phyloP scores from a whole-genome alignment of 2,329 filamentous ascomycete species.

The Trichoderma gracile region DNA sequence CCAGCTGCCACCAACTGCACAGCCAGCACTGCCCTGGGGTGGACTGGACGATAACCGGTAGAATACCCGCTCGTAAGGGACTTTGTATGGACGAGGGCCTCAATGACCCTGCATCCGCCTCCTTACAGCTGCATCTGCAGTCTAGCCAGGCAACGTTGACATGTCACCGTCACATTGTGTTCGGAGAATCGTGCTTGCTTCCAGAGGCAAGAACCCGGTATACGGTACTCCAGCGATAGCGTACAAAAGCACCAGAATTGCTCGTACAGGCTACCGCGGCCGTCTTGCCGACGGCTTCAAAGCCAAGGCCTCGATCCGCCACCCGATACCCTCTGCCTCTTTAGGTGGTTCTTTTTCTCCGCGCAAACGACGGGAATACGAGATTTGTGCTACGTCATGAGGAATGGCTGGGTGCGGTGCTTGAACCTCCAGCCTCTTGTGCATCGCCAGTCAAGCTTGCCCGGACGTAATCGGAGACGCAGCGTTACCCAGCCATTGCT shows the following conservation, averaged over 20 bases:
- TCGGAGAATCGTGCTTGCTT: neutral
- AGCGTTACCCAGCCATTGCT: neutral
- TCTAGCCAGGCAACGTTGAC: neutral
- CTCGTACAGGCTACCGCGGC: conserved; percentile 5
- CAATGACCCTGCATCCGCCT: neutral
- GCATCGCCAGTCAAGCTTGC: conserved; percentile 10
- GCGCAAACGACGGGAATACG: conserved; percentile 28
- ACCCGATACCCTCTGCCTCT: neutral
- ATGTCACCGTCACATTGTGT: neutral
- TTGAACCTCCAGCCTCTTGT: conserved; percentile 18
- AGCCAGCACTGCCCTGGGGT: neutral
- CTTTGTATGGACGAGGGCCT: neutral
- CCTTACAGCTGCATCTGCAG: conserved; percentile 17
- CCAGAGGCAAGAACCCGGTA: neutral
- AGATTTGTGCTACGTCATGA: conserved; percentile 32
- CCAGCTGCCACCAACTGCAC: too few species aligned
- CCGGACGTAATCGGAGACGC: conserved; percentile 1
- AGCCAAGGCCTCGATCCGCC: conserved; percentile 1
- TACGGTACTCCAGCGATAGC: neutral
- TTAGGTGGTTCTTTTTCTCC: neutral
- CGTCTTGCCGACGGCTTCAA: conserved; percentile 11
- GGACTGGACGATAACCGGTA: too few species aligned
- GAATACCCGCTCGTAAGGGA: too few species aligned
- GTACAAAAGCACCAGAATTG: neutral
- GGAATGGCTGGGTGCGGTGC: conserved; percentile 6